Conservation (phyloP, 2,329 filamentous ascomycete genomes). For the Catunica adiposa region DNA sequence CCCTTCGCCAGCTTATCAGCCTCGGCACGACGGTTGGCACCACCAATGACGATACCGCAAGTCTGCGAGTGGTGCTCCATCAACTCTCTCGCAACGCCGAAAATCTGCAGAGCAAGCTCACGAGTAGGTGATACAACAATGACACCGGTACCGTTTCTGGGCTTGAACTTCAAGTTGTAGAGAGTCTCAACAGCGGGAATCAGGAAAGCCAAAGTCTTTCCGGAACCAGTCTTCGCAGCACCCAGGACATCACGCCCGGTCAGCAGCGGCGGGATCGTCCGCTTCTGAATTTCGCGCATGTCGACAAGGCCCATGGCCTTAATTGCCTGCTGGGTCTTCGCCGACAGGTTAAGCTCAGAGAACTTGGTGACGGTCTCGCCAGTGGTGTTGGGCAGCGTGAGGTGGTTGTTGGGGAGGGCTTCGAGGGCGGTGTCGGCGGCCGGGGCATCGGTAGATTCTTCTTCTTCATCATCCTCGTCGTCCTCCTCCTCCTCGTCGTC, state of each 20-base stretch:
- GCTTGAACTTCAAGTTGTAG: conserved; percentile 79
- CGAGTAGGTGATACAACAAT: conserved; percentile 86
- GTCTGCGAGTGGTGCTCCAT: conserved; percentile 90
- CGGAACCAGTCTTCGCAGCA: conserved; percentile 88
- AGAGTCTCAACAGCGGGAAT: conserved; percentile 92
- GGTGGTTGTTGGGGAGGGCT: conserved; percentile 24
- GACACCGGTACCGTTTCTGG: conserved; percentile 80
- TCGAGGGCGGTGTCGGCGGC: conserved; percentile 15
- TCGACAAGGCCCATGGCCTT: conserved; percentile 80
- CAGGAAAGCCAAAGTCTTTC: conserved; percentile 89
- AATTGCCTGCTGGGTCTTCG: conserved; percentile 78
- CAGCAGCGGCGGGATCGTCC: conserved; percentile 72
- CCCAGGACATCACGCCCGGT: conserved; percentile 86
- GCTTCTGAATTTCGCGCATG: conserved; percentile 89
- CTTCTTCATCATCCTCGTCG: conserved; percentile 3
- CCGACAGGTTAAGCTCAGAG: conserved; percentile 65
- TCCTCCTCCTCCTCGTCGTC: conserved; percentile 16
- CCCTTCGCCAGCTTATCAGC: conserved; percentile 89
- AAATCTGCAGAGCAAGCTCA: conserved; percentile 89
- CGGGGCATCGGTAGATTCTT: conserved; percentile 13
- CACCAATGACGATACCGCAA: conserved; percentile 89
- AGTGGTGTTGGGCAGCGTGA: conserved; percentile 38
- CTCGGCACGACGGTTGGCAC: conserved; percentile 78
- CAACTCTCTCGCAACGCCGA: conserved; percentile 82
- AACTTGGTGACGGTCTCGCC: conserved; percentile 54